Base-by-base conservation (phyloP, 1,284 basidiomycete species). In the Cystobasidium sp. region DNA sequence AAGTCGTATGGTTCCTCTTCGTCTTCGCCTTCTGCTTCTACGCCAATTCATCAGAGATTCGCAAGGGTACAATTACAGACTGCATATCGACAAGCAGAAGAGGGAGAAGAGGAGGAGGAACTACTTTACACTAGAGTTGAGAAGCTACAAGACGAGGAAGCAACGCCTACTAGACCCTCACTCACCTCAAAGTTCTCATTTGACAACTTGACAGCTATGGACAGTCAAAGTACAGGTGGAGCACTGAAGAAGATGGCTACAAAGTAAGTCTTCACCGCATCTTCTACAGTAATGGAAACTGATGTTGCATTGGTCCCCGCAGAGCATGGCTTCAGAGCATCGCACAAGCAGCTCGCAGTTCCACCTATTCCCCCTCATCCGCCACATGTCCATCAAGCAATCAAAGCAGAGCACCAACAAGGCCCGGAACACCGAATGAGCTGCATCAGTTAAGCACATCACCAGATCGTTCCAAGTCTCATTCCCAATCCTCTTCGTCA, bases 301-400 rank as follows among this genome's bases (percentile, higher is more conserved):
- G n/a, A 20, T 37, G 2, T 41, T 37, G 37, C 31, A 31, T 31
- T 31, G 31, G 31, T 46, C 14, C 22, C 41, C 31, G 2, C 44
- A 73, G 70, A 58, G 63, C 70, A 43, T 73, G 70, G 70, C 47
- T 73, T 8, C 70, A 73, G 51, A 73, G 66, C 52, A 73, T 73
- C 41, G 22, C 70, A 39, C 31, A 59, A 16, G 61, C 59, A 49
- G 61, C 69, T 55, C 59, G 58, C 37, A 49, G 37, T 24, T 73
- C 61, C 44, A 63, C 44, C 44, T 44, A n/a, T 14, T 63, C 61
- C 1, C 1, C 61, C 16, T 47, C 61, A 14, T 51, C 47, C 24
- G 20, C 44, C 8, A 14, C 61, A 2, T 24, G 2, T 6, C 46
- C 44, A 14, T 22, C 20, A 20, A 6, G n/a, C 64, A 22, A 22